Percentiles rank a stretch among this genome's conserved stretches.
phyloP scores from a whole-genome alignment of 495 filamentous ascomycete species.

The Lepidopterella palustris region DNA sequence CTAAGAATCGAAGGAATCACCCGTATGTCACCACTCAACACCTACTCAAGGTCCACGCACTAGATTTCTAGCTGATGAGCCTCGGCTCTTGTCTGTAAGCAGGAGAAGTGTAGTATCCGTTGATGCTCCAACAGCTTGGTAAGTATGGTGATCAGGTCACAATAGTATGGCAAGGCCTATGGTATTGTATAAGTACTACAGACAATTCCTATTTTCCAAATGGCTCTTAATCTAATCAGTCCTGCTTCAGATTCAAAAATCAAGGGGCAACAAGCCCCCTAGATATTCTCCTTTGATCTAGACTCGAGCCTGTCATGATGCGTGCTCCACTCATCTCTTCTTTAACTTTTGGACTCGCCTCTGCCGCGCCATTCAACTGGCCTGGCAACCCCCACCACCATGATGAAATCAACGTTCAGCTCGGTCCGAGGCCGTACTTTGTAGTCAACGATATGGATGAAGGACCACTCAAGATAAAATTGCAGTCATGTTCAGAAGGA shows the following conservation, averaged over 20 bases:
- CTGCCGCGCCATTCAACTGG: slow-evolving; percentile 6
- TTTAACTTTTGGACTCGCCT: slow-evolving; percentile 4
- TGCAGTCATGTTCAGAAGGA: slow-evolving; percentile 47
- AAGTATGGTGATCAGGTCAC: not conserved
- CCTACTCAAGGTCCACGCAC: not conserved
- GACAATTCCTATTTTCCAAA: not conserved
- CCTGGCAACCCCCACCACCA: slow-evolving; percentile 9
- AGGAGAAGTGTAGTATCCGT: not conserved
- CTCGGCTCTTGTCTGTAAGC: not conserved
- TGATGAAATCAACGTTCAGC: slow-evolving; percentile 35
- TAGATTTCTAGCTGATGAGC: not conserved
- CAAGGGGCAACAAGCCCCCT: not conserved
- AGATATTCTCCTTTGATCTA: not conserved
- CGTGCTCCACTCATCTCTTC: not conserved
- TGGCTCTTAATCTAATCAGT: not conserved
- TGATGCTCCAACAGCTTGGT: not conserved
- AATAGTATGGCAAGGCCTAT: not conserved
- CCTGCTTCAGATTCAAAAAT: not conserved
- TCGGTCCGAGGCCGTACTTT: slow-evolving; percentile 54
- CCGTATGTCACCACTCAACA: not conserved
- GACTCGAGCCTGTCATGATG: not conserved
- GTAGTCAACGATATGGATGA: slow-evolving; percentile 55
- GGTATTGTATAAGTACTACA: not conserved
- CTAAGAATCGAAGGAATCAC: too few species aligned
- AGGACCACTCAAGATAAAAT: slow-evolving; percentile 48